Conservation (phyloP, 1,284 basidiomycete genomes). For the Sporisorium iseilematis-ciliati region DNA sequence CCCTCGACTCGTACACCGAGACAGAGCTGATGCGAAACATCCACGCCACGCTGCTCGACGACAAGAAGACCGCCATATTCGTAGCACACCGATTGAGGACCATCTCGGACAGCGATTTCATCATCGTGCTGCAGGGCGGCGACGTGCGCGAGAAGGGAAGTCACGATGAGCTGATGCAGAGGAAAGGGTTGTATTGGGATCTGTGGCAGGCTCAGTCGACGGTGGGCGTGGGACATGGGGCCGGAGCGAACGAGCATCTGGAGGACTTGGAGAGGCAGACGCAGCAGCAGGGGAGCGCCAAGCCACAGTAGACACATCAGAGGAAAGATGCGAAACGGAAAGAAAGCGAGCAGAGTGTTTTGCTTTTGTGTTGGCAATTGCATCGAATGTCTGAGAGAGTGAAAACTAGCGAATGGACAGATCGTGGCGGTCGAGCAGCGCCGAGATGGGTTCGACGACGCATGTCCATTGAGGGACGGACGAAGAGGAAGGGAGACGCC, state of each 20-base stretch:
- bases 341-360: neutral
- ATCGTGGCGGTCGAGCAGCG: conserved; percentile 26
- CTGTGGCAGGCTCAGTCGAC: conserved; percentile 62
- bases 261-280: conserved; percentile 38
- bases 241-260: conserved; percentile 46
- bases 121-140: conserved; percentile 64
- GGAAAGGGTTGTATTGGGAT: conserved; percentile 62
- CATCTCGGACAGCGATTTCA: conserved; percentile 79
- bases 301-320: neutral
- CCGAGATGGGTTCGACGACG: conserved; percentile 27
- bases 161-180: conserved; percentile 56
- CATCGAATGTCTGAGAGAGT: neutral
- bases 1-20: conserved; percentile 93
- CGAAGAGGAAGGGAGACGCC: conserved; percentile 9
- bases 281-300: neutral
- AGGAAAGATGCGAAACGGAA: conserved; percentile 6
- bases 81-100: conserved; percentile 79
- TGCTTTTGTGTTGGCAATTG: neutral
- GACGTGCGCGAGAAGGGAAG: conserved; percentile 60
- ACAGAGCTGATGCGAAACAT: conserved; percentile 95
- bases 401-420: conserved; percentile 27
- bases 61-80: conserved; percentile 90
- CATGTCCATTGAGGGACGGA: conserved; percentile 14
- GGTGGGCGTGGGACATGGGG: conserved; percentile 52
- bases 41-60: conserved; percentile 81